Percentiles rank a stretch among this genome's conserved stretches.
Conservation (phyloP, 2,329 filamentous ascomycete genomes). For the Fusarium penzigii region DNA sequence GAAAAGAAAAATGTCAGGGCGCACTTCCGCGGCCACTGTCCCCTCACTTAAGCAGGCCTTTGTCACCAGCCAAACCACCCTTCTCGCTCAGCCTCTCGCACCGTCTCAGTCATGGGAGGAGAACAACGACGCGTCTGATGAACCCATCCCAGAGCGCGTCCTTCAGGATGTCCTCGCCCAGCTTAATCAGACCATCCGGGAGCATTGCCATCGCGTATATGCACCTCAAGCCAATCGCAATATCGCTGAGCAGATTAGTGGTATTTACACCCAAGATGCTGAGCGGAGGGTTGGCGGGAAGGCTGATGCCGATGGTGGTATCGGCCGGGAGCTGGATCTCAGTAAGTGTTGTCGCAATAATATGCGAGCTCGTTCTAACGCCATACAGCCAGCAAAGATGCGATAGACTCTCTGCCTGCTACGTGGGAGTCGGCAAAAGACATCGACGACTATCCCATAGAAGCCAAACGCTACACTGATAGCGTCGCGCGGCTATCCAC, state of each 20-base stretch:
- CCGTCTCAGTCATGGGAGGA: constrained; percentile 56
- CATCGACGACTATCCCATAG: constrained; percentile 40
- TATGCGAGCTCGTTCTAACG: not conserved
- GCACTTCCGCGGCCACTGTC: constrained; percentile 50
- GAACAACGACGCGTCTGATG: constrained; percentile 44
- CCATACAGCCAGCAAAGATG: constrained; percentile 39
- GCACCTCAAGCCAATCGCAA: constrained; percentile 69
- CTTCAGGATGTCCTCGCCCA: constrained; percentile 59
- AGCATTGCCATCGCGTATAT: constrained; percentile 67
- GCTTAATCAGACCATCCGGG: constrained; percentile 63
- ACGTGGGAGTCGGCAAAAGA: constrained; percentile 48
- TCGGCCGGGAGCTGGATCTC: constrained; percentile 46
- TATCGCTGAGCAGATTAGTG: constrained; percentile 72
- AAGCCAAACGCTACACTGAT: constrained; percentile 53
- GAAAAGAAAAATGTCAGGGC: constrained; percentile 9
- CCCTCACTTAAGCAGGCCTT: constrained; percentile 66
- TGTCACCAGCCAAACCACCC: constrained; percentile 61
- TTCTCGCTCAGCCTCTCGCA: constrained; percentile 60
- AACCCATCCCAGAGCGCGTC: constrained; percentile 46
- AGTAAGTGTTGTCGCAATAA: constrained; percentile 33
- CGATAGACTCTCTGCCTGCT: constrained; percentile 48
- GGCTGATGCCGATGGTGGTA: constrained; percentile 39
- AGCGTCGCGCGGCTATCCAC: constrained; percentile 50
- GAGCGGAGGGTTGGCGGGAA: constrained; percentile 40
- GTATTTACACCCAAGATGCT: constrained; percentile 56